These are phyloP conservation scores for Pyrenophora seminiperda DNA, from an alignment of 2,329 filamentous ascomycete genomes.

Conservation along the genomic window DNA sequence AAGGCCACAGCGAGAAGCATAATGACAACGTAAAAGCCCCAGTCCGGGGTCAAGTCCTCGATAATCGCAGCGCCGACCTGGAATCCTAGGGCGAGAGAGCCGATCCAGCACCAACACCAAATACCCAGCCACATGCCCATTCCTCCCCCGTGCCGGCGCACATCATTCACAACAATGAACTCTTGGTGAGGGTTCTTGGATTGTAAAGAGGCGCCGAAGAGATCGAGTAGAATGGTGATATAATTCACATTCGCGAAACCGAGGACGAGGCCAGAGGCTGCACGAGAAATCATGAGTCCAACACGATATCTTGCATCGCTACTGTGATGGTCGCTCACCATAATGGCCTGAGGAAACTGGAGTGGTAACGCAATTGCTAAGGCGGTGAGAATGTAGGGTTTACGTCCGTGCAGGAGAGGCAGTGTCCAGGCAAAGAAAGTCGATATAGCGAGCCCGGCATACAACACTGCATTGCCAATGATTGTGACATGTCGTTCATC, in stretches of 20 bases:
- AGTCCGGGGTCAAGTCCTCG: constrained; percentile 65
- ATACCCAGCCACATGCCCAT: constrained; percentile 73
- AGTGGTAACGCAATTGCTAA: constrained; percentile 73
- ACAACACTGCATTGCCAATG: constrained; percentile 75
- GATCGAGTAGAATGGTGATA: constrained; percentile 70
- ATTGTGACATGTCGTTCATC: constrained; percentile 71
- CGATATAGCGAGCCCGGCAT: constrained; percentile 71
- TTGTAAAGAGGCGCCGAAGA: constrained; percentile 78
- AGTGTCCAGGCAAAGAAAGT: constrained; percentile 76
- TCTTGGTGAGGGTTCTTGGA: constrained; percentile 75
- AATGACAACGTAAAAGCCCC: constrained; percentile 77
- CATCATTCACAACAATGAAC: constrained; percentile 68
- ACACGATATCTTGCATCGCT: constrained; percentile 62
- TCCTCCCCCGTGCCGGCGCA: constrained; percentile 75
- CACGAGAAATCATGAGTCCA: constrained; percentile 66
- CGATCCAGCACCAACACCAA: constrained; percentile 75
- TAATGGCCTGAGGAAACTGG: constrained; percentile 75
- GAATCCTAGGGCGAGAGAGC: constrained; percentile 73
- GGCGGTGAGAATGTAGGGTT: constrained; percentile 74
- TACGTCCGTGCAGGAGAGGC: constrained; percentile 74
- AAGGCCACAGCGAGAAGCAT: constrained; percentile 69
- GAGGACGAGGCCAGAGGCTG: constrained; percentile 69
- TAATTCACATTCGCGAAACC: constrained; percentile 82
- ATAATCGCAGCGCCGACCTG: constrained; percentile 73
- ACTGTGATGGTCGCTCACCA: constrained; percentile 58